Base-by-base conservation (phyloP, 106 monocot genomes). In the Allium fistulosum region DNA sequence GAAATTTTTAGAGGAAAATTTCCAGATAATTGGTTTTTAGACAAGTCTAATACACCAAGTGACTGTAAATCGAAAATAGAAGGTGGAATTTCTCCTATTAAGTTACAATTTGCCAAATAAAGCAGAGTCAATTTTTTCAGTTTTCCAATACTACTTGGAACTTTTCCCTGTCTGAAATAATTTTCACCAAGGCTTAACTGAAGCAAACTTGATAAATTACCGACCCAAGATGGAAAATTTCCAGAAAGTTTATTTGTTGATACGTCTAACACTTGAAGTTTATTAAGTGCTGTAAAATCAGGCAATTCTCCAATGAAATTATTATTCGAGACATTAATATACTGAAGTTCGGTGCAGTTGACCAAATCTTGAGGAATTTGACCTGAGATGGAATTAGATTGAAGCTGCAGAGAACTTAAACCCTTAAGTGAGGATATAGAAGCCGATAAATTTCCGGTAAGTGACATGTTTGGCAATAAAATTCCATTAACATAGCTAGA, bases 121-220 rank as follows among this genome's bases (percentile, higher is more conserved):
- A 95, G 80, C 72, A 67, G 81, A 13, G 77, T 88, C 75, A 95
- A 65, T 51, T 91, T 95, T 79, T 81, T 83, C 74, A 91, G 77
- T 53, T 77, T 71, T 53, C 88, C 83, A 26, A 95, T 80, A 51
- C 59, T 77, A 12, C 60, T 61, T 15, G 85, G 85, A 46, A 88
- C 74, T 61, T 65, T 55, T 9, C 91, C 82, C 15, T 68, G 65
- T 2, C 81, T 75, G 57, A 91, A 95, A 11, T n/a, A 13, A 66
- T 83, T 95, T 22, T 68, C 49, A 37, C 78, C 95, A 46, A 91
- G 78, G 7, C 78, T 74, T 1, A 95, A 72, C 9, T 68, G 28
- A 63, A 59, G 45, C 16, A 95, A 69, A 9, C 60, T 70, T 3
- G 61, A 55, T 7, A 91, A 46, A 26, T 74, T 80, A 3, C 73